Evolutionary conservation across 2,329 filamentous ascomycete species (phyloP), one percentile per base, ranked within the genome.

Genomic region (Malbranchea zuffiana): DNA sequence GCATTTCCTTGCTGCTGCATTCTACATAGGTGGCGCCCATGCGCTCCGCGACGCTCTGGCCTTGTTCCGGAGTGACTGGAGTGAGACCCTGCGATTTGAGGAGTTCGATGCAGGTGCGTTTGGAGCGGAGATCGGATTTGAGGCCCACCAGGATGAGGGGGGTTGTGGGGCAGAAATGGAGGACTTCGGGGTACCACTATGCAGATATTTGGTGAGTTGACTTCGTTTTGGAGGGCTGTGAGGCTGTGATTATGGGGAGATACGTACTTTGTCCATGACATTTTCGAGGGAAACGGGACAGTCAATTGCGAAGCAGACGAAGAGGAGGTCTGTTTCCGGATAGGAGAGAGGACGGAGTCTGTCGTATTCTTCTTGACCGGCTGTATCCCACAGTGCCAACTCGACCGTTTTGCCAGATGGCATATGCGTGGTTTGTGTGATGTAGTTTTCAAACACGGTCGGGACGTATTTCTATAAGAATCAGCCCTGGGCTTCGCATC

Each of bases 381-480:
- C 90, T 18, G 90, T 98, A 64, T 98, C 90, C 90, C 90, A 98
- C 35, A 98, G 74, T 26, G 90, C 90, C 44, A 98, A 75, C 67
- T 98, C 90, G 49, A 98, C 86, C 40, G 81, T 87, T 72, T 95
- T 96, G 55, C 88, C 87, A 8, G 81, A 83, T 29, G 78, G 75
- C 47, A 78, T 76, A 65, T 98, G 90, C 42, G 79, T 82, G 40
- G 88, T 92, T 61, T 94, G 88, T 37, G 90, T 95, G 66, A 98
- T 96, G 74, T 98, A 98, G 69, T 98, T 98, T 59, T 98, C 90
- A 61, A 98, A 98, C 35, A 98, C 90, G 2, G 90, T 98, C 3
- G 90, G 90, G 26, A 98, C 90, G 54, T 98, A 98, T 96, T 95
- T 96, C 90, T 98, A 53, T 25, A 33, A 26, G 19, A 28, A 32